Evolutionary conservation across 345 rosid genomes (phyloP).

Genomic region (Rhizophora mangle): DNA sequence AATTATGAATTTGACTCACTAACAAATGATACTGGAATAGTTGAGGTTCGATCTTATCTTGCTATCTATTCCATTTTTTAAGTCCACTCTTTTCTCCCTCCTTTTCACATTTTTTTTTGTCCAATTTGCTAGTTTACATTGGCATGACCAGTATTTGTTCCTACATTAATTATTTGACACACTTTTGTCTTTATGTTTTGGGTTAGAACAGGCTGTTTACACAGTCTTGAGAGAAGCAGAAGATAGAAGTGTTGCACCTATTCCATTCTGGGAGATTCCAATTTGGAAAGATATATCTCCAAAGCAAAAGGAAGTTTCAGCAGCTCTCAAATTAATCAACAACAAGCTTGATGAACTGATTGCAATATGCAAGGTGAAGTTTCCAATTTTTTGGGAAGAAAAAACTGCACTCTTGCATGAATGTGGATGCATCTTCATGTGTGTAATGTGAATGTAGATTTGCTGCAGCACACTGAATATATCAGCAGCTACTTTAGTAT

Average conservation of each 20-base stretch:
- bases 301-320: conserved; percentile 64
- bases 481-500: too few species aligned
- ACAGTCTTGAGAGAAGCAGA: conserved; percentile 91
- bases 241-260: conserved; percentile 90
- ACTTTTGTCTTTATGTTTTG: conserved; percentile 17
- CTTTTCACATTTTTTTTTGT: not conserved
- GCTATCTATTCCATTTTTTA: not conserved
- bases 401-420: not conserved
- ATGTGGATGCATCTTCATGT: too few species aligned
- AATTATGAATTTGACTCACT: conserved; percentile 92
- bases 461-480: too few species aligned
- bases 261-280: conserved; percentile 90
- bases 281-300: conserved; percentile 95
- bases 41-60: conserved; percentile 52
- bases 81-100: not conserved
- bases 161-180: conserved; percentile 2
- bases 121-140: not conserved
- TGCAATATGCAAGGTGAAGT: conserved; percentile 79
- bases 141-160: not conserved
- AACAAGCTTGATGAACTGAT: conserved; percentile 68
- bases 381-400: not conserved
- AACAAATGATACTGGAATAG: conserved; percentile 89
- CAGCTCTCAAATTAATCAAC: conserved; percentile 77
- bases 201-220: conserved; percentile 72
- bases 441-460: too few species aligned